phyloP scores from a whole-genome alignment of 768 basidiomycete species.

The Trametopsis cervina region DNA sequence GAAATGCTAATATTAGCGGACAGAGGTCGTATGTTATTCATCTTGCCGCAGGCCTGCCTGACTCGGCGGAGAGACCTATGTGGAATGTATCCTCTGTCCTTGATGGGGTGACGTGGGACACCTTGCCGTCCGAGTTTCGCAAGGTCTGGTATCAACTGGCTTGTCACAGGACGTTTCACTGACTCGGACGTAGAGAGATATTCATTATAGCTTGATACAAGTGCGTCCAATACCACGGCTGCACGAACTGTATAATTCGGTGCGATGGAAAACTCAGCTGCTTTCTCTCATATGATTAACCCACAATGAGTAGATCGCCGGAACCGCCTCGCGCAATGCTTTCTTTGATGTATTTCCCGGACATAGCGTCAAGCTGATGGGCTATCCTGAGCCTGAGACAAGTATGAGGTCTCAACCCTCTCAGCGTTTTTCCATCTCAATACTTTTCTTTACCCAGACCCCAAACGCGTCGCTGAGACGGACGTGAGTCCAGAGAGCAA shows the following conservation, averaged over 20 bases:
- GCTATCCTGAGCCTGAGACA: slow-evolving; percentile 35
- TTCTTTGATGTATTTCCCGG: slow-evolving; percentile 50
- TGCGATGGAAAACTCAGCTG: slow-evolving; percentile 17
- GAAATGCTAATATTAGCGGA: slow-evolving; percentile 7
- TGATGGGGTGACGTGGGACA: slow-evolving; percentile 45
- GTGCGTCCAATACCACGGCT: slow-evolving; percentile 41
- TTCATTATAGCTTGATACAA: slow-evolving; percentile 46
- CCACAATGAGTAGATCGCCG: slow-evolving; percentile 35
- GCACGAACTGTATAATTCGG: slow-evolving; percentile 42
- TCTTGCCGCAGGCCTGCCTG: slow-evolving; percentile 50
- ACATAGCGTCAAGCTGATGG: slow-evolving; percentile 41
- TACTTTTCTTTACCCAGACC: neutral
- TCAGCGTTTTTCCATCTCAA: neutral
- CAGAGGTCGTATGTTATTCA: slow-evolving; percentile 44
- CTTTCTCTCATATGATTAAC: too few species aligned
- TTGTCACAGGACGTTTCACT: neutral
- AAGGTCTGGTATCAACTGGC: slow-evolving; percentile 35
- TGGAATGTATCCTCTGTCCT: slow-evolving; percentile 36
- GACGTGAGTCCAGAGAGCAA: slow-evolving; percentile 4
- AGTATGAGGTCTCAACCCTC: slow-evolving; percentile 19
- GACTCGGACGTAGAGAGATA: slow-evolving; percentile 42
- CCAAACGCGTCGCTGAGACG: neutral
- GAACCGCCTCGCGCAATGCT: slow-evolving; percentile 32
- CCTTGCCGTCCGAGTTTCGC: slow-evolving; percentile 51
- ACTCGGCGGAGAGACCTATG: slow-evolving; percentile 43